These are phyloP conservation scores for Debaryomyces psychrophilus DNA, from an alignment of 1,139 yeast species.

Conservation along the genomic window DNA sequence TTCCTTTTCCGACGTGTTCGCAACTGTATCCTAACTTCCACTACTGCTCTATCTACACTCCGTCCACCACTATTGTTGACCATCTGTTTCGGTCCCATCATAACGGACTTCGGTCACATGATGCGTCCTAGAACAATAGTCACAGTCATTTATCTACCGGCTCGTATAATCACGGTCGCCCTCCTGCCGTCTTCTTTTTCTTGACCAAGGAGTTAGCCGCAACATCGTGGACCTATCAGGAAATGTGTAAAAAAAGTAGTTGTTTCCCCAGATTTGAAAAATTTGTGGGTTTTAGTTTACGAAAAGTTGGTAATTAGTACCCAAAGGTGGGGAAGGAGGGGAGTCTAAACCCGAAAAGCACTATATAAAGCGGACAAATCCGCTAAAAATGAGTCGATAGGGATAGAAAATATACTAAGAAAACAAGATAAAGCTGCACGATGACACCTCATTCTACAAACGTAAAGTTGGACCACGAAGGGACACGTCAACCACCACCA, in stretches of 20 bases:
- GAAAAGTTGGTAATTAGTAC: not conserved
- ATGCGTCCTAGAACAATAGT: not conserved
- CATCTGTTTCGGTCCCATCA: not conserved
- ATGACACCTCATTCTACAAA: constrained; percentile 19
- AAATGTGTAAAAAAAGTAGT: not conserved
- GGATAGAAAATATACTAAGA: not conserved
- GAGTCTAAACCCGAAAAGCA: not conserved
- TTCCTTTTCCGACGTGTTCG: not conserved
- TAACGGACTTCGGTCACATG: not conserved
- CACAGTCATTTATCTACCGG: not conserved
- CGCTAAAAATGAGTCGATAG: not conserved
- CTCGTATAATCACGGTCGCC: constrained; percentile 1
- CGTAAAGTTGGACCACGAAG: constrained; percentile 48
- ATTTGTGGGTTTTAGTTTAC: not conserved
- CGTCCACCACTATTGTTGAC: not conserved
- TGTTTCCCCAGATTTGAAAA: constrained; percentile 2
- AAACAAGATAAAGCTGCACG: not conserved
- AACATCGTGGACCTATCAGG: not conserved
- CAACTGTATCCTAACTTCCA: not conserved
- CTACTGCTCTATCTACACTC: not conserved
- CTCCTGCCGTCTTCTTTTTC: not conserved
- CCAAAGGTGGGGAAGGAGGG: constrained; percentile 4
- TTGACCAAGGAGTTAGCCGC: constrained; percentile 2
- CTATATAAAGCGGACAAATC: not conserved
- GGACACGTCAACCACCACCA: constrained; percentile 51